These are phyloP conservation scores for Trypanosoma lewisi DNA, from an alignment of 208 protist genomes.

Conservation along the genomic window DNA sequence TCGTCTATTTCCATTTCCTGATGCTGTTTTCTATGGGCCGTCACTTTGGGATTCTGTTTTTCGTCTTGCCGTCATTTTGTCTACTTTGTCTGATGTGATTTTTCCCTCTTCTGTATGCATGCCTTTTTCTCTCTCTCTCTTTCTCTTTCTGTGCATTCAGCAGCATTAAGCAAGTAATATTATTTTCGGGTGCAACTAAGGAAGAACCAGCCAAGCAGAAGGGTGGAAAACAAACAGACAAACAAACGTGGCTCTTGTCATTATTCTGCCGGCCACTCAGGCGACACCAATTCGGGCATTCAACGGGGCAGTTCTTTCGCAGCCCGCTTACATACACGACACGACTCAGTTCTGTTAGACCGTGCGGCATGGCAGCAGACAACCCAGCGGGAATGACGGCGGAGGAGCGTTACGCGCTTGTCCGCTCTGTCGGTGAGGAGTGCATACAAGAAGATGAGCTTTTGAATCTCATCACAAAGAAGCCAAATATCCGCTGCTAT, in stretches of 20 bases:
- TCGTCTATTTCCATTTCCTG: too few relatives aligned
- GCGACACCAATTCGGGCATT: neutral
- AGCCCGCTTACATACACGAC: neutral
- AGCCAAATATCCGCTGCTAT: conserved; percentile 93
- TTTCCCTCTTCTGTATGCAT: neutral
- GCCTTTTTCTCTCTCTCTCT: neutral
- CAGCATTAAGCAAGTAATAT: too few relatives aligned
- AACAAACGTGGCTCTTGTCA: conserved; percentile 20
- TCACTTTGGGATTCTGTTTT: too few relatives aligned
- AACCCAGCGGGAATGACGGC: conserved; percentile 1
- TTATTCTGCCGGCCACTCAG: conserved; percentile 16
- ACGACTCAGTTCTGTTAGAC: neutral
- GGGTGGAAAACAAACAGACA: too few relatives aligned
- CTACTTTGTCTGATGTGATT: neutral
- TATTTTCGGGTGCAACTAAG: too few relatives aligned
- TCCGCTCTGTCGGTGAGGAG: conserved; percentile 95
- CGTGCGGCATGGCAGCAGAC: neutral
- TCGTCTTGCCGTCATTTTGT: too few relatives aligned
- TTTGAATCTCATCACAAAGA: conserved; percentile 88
- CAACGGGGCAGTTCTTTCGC: neutral
- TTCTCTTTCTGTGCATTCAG: neutral
- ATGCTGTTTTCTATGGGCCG: too few relatives aligned
- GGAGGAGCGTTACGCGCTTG: conserved; percentile 77
- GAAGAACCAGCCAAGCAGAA: too few relatives aligned
- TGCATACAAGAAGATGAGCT: conserved; percentile 95